These are phyloP conservation scores for Coleophoma cylindrospora DNA, from an alignment of 2,329 filamentous ascomycete species.

Conservation along the genomic window DNA sequence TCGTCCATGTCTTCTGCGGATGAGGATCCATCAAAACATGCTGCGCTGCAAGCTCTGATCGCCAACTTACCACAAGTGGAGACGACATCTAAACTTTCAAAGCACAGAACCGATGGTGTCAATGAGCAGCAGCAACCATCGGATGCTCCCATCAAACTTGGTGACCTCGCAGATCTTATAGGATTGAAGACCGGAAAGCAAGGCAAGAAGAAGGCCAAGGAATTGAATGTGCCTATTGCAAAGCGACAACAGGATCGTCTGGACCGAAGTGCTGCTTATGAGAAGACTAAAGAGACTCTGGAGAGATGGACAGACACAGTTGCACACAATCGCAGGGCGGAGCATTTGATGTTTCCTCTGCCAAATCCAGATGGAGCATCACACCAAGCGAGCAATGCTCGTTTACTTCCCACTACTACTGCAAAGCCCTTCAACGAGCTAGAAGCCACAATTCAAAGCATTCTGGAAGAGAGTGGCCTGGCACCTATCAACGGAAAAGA, in stretches of 20 bases:
- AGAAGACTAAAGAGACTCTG: slow-evolving; percentile 87
- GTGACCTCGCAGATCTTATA: slow-evolving; percentile 51
- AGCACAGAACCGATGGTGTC: slow-evolving; percentile 2
- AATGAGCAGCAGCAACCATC: not conserved
- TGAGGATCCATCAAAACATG: slow-evolving; percentile 43
- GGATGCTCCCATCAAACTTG: not conserved
- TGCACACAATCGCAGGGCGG: slow-evolving; percentile 86
- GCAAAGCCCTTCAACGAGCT: slow-evolving; percentile 71
- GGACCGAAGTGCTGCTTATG: slow-evolving; percentile 76
- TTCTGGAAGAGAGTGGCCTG: slow-evolving; percentile 85
- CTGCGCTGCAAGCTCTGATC: slow-evolving; percentile 64
- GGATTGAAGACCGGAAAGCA: slow-evolving; percentile 54
- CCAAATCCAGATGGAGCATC: slow-evolving; percentile 59
- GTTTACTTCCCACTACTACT: slow-evolving; percentile 59
- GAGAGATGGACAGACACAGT: slow-evolving; percentile 93
- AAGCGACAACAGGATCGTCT: slow-evolving; percentile 83
- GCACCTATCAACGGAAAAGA: slow-evolving; percentile 52
- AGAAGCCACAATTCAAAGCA: slow-evolving; percentile 79
- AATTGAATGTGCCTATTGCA: slow-evolving; percentile 76
- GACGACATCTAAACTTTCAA: slow-evolving; percentile 20
- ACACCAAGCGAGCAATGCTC: slow-evolving; percentile 51
- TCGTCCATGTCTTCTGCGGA: slow-evolving; percentile 42
- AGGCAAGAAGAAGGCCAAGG: slow-evolving; percentile 52
- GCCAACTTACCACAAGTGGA: slow-evolving; percentile 50
- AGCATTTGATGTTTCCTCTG: slow-evolving; percentile 85